phyloP scores from a whole-genome alignment of 768 basidiomycete genomes.

The Guyanaporus albipodus region DNA sequence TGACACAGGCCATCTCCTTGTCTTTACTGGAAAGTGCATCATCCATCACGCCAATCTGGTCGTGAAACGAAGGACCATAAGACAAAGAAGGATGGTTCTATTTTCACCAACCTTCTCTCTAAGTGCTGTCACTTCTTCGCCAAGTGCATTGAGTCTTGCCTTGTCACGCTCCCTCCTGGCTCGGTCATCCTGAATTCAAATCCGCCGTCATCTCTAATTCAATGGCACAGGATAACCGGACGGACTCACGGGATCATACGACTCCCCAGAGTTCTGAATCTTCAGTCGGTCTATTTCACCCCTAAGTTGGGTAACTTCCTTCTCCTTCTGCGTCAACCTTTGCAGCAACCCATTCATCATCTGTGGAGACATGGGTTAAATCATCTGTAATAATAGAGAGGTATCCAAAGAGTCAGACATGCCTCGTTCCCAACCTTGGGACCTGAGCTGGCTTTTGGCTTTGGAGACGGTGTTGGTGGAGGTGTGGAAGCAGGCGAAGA shows the following conservation, averaged over 20 bases:
- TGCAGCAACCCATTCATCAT: slow-evolving; percentile 73
- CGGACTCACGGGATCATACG: slow-evolving; percentile 55
- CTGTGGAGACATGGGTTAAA: slow-evolving; percentile 26
- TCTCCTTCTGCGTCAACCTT: slow-evolving; percentile 80
- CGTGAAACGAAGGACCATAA: neutral
- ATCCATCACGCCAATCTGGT: slow-evolving; percentile 55
- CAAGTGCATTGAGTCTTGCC: slow-evolving; percentile 64
- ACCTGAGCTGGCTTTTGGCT: slow-evolving; percentile 35
- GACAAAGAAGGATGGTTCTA: neutral
- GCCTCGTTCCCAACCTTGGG: slow-evolving; percentile 60
- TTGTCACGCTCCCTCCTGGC: slow-evolving; percentile 74
- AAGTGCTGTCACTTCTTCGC: slow-evolving; percentile 68
- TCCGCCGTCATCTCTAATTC: neutral
- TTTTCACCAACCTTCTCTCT: slow-evolving; percentile 56
- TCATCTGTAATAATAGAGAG: neutral
- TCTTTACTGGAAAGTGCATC: slow-evolving; percentile 47
- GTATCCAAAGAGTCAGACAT: slow-evolving; percentile 7
- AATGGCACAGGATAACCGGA: neutral
- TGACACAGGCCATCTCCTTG: slow-evolving; percentile 73
- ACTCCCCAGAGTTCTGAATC: slow-evolving; percentile 52
- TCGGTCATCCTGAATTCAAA: slow-evolving; percentile 56
- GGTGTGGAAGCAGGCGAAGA: neutral
- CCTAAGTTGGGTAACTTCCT: slow-evolving; percentile 71
- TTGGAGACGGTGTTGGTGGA: slow-evolving; percentile 17
- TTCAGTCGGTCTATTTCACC: slow-evolving; percentile 64